These are phyloP conservation scores for Aphanomyces astaci DNA, from an alignment of 352 stramenopile genomes.

Conservation along the genomic window DNA sequence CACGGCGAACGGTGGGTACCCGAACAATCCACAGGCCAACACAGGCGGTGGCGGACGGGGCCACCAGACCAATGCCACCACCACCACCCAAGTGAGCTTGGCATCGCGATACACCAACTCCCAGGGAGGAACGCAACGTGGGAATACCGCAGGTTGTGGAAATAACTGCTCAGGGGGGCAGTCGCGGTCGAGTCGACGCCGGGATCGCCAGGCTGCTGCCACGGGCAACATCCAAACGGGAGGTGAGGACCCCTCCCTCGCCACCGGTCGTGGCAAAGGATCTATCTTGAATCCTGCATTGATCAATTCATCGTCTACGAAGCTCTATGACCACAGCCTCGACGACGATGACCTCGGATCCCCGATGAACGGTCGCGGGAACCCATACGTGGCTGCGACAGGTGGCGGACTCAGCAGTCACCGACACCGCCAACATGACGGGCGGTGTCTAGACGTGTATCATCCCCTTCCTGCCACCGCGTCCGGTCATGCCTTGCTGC, in stretches of 20 bases:
- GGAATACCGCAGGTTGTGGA: background rate
- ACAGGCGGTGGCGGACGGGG: background rate
- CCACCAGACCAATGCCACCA: background rate
- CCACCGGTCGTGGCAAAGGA: slow-evolving; percentile 14
- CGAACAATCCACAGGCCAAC: background rate
- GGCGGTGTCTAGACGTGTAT: background rate
- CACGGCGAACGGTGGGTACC: slow-evolving; percentile 28
- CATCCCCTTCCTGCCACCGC: background rate
- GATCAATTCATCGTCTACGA: background rate
- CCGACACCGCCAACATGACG: background rate
- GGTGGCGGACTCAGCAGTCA: background rate
- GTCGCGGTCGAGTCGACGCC: background rate
- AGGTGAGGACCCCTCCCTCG: background rate
- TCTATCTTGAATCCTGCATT: slow-evolving; percentile 18
- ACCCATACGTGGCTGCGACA: background rate
- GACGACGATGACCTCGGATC: background rate
- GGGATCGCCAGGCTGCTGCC: background rate
- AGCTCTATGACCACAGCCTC: background rate
- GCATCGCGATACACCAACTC: slow-evolving; percentile 5
- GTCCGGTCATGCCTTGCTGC: background rate
- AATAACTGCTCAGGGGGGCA: background rate
- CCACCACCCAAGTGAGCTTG: background rate
- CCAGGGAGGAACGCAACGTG: background rate
- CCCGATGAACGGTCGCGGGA: background rate
- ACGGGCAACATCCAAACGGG: background rate